phyloP scores from a whole-genome alignment of 192 early-diverging fungal species.

The Dissophora ornata region DNA sequence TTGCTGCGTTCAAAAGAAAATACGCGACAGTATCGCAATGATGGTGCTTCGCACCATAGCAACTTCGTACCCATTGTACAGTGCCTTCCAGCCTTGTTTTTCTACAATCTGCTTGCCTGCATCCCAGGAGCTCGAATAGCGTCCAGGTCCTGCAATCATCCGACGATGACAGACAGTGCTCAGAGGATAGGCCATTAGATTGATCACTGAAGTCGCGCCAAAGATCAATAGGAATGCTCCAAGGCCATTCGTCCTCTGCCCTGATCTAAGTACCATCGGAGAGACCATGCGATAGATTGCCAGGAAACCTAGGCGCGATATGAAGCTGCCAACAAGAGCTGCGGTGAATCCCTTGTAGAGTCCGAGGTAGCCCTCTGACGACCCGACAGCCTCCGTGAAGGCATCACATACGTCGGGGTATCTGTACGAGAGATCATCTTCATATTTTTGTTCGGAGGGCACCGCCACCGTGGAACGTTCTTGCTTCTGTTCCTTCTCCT shows the following conservation, averaged over 20 bases:
- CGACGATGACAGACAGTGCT: constrained; percentile 22
- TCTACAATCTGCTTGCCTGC: constrained; percentile 39
- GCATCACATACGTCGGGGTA: constrained; percentile 8
- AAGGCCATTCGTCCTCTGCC: background rate
- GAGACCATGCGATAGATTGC: constrained; percentile 8
- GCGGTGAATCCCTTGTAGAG: constrained; percentile 40
- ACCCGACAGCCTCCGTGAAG: background rate
- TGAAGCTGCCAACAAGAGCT: constrained; percentile 7
- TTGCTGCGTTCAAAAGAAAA: constrained; percentile 8
- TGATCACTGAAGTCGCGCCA: background rate
- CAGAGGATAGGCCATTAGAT: constrained; percentile 22
- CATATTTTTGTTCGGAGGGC: background rate
- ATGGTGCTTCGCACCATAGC: constrained; percentile 10
- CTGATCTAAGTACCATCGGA: background rate
- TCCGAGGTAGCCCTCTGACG: constrained; percentile 12
- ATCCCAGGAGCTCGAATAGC: constrained; percentile 38
- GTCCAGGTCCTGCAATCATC: constrained; percentile 26
- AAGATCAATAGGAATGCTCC: constrained; percentile 11
- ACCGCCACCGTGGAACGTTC: background rate
- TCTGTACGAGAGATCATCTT: constrained; percentile 23
- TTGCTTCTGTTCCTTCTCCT: background rate
- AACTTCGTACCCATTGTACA: constrained; percentile 27
- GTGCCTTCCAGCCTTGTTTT: constrained; percentile 31
- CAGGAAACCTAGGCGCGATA: constrained; percentile 32
- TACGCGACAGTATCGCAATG: background rate